These are phyloP conservation scores for Cerioporus squamosus DNA, from an alignment of 1,284 basidiomycete genomes.

Conservation along the genomic window DNA sequence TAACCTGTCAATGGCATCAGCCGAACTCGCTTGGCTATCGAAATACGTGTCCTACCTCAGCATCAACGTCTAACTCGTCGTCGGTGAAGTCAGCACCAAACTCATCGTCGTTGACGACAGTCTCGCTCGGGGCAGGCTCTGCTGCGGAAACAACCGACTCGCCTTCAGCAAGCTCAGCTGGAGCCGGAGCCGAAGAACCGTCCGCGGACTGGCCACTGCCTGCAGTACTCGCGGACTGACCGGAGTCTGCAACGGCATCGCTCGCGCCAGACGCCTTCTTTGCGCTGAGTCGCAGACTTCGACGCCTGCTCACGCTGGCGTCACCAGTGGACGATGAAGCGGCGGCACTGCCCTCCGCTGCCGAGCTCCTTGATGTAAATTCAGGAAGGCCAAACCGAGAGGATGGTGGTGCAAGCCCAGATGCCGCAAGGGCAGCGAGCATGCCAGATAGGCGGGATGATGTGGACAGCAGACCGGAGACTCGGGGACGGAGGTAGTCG, in stretches of 20 bases:
- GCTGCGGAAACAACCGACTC: constrained; percentile 29
- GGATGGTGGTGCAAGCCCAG: constrained; percentile 60
- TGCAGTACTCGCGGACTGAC: constrained; percentile 21
- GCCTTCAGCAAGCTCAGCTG: constrained; percentile 34
- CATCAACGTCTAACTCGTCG: constrained; percentile 75
- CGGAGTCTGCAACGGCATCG: constrained; percentile 18
- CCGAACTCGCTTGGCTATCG: neutral
- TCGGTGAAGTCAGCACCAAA: constrained; percentile 74
- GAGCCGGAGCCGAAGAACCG: constrained; percentile 31
- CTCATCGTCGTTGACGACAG: constrained; percentile 62
- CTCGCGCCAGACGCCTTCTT: constrained; percentile 50
- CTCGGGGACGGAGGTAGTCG: constrained; percentile 90
- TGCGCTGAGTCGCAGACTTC: constrained; percentile 84
- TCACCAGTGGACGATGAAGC: constrained; percentile 41
- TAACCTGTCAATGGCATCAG: constrained; percentile 46
- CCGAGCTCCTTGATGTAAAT: constrained; percentile 32
- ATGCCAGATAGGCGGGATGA: constrained; percentile 83
- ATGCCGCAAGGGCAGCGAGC: constrained; percentile 87
- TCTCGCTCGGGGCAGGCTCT: constrained; percentile 52
- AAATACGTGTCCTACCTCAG: constrained; percentile 47
- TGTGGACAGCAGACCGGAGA: constrained; percentile 74
- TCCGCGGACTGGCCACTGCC: constrained; percentile 19
- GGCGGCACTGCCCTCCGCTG: constrained; percentile 35
- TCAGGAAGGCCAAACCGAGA: constrained; percentile 34
- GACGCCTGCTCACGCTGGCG: constrained; percentile 57